Conservation (phyloP, 2,329 filamentous ascomycete genomes). For the Triangularia verruculosa region DNA sequence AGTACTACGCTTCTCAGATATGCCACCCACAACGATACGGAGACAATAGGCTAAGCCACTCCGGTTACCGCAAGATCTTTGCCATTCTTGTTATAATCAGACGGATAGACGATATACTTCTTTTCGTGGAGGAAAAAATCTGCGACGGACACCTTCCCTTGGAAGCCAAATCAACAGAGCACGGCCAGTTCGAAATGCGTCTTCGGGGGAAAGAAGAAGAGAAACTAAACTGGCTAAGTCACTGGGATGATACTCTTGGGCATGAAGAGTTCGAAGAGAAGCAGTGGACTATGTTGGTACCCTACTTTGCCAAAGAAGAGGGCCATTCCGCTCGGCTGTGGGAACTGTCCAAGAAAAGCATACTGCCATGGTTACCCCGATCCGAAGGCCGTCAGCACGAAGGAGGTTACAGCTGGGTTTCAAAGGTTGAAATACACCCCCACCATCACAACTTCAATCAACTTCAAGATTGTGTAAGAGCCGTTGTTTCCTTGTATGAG, state of each 20-base stretch:
- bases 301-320: slow-evolving; percentile 11
- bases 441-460: slow-evolving; percentile 14
- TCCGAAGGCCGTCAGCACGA: neutral
- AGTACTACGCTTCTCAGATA: neutral
- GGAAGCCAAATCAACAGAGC: neutral
- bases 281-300: slow-evolving; percentile 12
- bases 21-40: neutral
- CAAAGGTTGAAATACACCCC: slow-evolving; percentile 9
- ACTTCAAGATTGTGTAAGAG: neutral
- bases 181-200: neutral
- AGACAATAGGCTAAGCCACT: neutral
- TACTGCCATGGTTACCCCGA: slow-evolving; percentile 16
- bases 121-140: slow-evolving; percentile 6
- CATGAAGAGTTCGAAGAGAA: slow-evolving; percentile 6
- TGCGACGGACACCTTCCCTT: slow-evolving; percentile 13
- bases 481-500: neutral
- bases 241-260: neutral
- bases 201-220: neutral
- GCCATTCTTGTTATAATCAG: slow-evolving; percentile 10
- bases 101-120: neutral
- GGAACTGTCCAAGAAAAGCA: slow-evolving; percentile 6
- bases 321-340: slow-evolving; percentile 2
- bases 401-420: slow-evolving; percentile 11
- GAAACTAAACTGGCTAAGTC: neutral
- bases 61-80: slow-evolving; percentile 10